These are phyloP conservation scores for Styphnolobium japonicum DNA, from an alignment of 306 rosid species.

Conservation along the genomic window DNA sequence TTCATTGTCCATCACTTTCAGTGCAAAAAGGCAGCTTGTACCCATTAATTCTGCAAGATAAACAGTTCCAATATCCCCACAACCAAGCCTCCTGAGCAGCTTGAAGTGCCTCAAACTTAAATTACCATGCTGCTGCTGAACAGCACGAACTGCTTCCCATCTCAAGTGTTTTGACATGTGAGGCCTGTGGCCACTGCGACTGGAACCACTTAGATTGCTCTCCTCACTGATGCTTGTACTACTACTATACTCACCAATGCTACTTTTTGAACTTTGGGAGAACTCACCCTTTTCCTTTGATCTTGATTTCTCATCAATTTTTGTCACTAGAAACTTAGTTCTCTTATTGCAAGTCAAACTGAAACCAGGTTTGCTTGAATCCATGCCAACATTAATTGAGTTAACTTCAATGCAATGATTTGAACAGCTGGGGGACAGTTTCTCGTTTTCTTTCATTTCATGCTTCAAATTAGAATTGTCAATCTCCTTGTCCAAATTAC, in stretches of 20 bases:
- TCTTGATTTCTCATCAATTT: slow-evolving; percentile 68
- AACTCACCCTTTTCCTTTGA: slow-evolving; percentile 85
- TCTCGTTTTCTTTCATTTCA: slow-evolving; percentile 47
- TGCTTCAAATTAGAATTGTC: slow-evolving; percentile 37
- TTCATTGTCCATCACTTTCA: slow-evolving; percentile 94
- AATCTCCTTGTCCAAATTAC: slow-evolving; percentile 46
- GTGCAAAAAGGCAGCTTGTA: slow-evolving; percentile 74
- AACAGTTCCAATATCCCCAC: slow-evolving; percentile 97
- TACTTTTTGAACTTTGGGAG: slow-evolving; percentile 96
- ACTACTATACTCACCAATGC: slow-evolving; percentile 87
- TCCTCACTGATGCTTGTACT: slow-evolving; percentile 94
- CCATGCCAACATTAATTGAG: slow-evolving; percentile 39
- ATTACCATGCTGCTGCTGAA: slow-evolving; percentile 74
- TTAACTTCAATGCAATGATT: slow-evolving; percentile 55
- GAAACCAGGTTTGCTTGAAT: slow-evolving; percentile 49
- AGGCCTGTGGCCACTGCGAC: slow-evolving; percentile 85
- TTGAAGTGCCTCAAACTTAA: slow-evolving; percentile 75
- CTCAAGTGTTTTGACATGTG: slow-evolving; percentile 96
- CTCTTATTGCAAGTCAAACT: slow-evolving; percentile 51
- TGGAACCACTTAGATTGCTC: slow-evolving; percentile 73
- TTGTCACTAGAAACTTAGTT: slow-evolving; percentile 50
- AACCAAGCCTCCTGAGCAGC: slow-evolving; percentile 79
- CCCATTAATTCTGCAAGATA: slow-evolving; percentile 88
- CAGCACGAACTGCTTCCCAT: slow-evolving; percentile 83
- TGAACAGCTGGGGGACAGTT: slow-evolving; percentile 50